Percentiles rank a stretch among this genome's conserved stretches.
Evolutionary conservation across 1,284 basidiomycete species (phyloP).

Genomic region (Ganoderma resinaceum): DNA sequence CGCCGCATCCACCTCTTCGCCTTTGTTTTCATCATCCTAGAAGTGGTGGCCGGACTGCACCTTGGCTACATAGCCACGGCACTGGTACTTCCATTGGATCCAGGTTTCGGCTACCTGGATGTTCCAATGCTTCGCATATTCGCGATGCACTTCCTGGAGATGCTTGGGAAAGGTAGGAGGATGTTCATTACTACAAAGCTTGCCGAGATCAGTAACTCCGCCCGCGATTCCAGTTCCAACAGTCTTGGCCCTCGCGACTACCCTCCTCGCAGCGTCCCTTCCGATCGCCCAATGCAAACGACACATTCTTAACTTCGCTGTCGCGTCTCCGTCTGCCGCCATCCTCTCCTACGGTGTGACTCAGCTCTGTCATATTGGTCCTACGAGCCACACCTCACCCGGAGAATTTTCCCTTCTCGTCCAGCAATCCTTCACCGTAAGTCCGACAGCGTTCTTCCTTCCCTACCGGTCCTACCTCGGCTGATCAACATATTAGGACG

Average conservation of each 20-base stretch:
- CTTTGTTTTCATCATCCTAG: neutral
- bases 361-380: no score
- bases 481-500: no score
- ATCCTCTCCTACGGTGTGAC: neutral
- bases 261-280: neutral
- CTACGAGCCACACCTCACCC: no score
- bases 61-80: neutral
- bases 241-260: neutral
- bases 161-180: neutral
- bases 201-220: no score
- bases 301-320: neutral
- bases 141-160: neutral
- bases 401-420: neutral
- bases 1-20: neutral
- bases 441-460: neutral
- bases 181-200: neutral
- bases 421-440: neutral
- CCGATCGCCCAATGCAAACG: neutral
- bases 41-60: neutral
- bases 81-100: no score
- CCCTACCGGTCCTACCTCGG: no score
- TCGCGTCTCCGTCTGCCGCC: neutral
- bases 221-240: neutral
- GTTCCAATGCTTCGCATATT: neutral
- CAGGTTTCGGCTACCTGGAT: neutral